phyloP scores from a whole-genome alignment of 345 rosid genomes.

The Laguncularia racemosa region DNA sequence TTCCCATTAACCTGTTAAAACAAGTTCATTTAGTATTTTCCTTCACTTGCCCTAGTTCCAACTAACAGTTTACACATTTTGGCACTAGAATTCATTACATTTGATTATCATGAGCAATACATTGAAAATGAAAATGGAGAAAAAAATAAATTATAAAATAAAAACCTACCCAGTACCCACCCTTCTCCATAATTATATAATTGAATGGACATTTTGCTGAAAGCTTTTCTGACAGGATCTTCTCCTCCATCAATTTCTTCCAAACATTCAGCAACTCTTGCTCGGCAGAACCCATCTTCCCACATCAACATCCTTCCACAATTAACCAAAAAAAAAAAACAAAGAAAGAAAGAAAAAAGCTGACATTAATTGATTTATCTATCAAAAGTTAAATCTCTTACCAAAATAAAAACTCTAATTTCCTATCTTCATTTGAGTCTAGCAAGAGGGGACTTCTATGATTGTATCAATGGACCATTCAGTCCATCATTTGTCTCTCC shows the following conservation, averaged over 20 bases:
- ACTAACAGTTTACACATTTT: not conserved
- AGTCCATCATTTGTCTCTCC: too few species aligned
- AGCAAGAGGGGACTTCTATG: too few species aligned
- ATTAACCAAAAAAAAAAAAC: not conserved
- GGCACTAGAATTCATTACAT: too few species aligned
- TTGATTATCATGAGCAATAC: not conserved
- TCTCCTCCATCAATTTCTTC: constrained; percentile 76
- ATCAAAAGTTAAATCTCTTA: not conserved
- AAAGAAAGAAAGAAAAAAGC: not conserved
- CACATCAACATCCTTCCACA: constrained; percentile 98
- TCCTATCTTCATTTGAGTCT: not conserved
- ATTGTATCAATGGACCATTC: too few species aligned
- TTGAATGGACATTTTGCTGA: constrained; percentile 99
- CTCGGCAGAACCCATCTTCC: constrained; percentile 98
- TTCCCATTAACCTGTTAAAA: constrained; percentile 85
- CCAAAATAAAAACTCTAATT: not conserved
- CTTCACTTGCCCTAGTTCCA: not conserved
- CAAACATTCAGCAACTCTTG: constrained; percentile 62
- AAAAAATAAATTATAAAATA: constrained; percentile 11
- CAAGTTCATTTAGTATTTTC: not conserved
- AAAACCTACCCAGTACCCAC: constrained; percentile 99
- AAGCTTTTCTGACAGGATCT: constrained; percentile 93
- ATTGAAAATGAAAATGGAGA: not conserved
- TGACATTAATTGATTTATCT: not conserved
- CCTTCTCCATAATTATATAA: constrained; percentile 99